phyloP scores from a whole-genome alignment of 139 green algal genomes.

The Chlamydomonas sp. region DNA sequence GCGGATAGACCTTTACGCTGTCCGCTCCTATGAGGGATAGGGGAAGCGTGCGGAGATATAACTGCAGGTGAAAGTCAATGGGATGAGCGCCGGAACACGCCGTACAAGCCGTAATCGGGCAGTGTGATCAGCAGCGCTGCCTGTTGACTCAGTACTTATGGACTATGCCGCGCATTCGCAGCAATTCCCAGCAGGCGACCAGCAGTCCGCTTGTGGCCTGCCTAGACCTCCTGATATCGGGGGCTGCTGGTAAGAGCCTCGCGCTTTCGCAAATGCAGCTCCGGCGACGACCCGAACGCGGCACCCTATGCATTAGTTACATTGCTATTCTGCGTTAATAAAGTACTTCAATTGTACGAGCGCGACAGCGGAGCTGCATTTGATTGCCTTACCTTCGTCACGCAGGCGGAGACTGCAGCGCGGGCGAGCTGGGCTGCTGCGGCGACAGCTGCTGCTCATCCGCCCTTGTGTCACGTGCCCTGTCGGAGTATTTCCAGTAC shows the following conservation, averaged over 20 bases:
- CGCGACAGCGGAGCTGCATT: too few relatives aligned
- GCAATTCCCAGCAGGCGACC: neutral
- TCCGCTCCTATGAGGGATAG: too few relatives aligned
- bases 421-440: slow-evolving; percentile 34
- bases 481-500: slow-evolving; percentile 34
- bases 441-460: slow-evolving; percentile 28
- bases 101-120: too few relatives aligned
- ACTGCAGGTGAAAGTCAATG: too few relatives aligned
- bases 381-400: neutral
- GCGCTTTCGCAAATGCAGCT: neutral
- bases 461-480: neutral
- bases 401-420: slow-evolving; percentile 5
- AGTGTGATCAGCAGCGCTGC: too few relatives aligned
- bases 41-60: too few relatives aligned
- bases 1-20: too few relatives aligned
- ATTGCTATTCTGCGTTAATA: too few relatives aligned
- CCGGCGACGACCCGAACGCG: neutral
- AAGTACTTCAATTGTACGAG: too few relatives aligned
- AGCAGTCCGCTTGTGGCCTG: neutral
- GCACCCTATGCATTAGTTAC: neutral
- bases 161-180: slow-evolving; percentile 29
- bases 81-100: too few relatives aligned
- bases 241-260: neutral
- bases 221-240: neutral
- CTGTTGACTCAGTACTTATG: too few relatives aligned